Percentiles rank a stretch among this genome's conserved stretches.
These are phyloP conservation scores for Cytospora chrysosperma DNA, from an alignment of 2,329 filamentous ascomycete species.

Conservation along the genomic window DNA sequence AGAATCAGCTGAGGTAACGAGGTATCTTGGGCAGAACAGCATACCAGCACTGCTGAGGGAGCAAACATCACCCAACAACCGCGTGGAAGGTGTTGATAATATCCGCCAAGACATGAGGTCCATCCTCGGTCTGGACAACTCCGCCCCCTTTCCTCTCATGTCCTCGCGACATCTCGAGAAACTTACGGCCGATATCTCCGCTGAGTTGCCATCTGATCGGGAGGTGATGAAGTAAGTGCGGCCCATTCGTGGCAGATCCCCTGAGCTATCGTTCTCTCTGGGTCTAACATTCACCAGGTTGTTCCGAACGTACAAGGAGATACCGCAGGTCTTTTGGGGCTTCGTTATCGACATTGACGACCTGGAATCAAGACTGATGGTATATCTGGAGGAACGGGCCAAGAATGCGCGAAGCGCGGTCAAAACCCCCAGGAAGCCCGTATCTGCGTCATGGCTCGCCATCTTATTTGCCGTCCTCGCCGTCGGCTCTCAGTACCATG, in stretches of 20 bases:
- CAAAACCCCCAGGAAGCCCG: constrained; percentile 45
- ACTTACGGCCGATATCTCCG: constrained; percentile 59
- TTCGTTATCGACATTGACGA: constrained; percentile 67
- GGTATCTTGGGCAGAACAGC: constrained; percentile 66
- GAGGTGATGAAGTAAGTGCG: constrained; percentile 64
- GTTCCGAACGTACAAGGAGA: constrained; percentile 66
- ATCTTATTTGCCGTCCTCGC: constrained; percentile 65
- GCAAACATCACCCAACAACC: constrained; percentile 54
- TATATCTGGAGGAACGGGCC: constrained; percentile 63
- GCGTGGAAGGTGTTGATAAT: constrained; percentile 50
- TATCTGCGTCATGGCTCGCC: constrained; percentile 65
- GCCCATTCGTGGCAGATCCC: constrained; percentile 3
- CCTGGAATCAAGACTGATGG: constrained; percentile 62
- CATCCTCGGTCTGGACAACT: constrained; percentile 64
- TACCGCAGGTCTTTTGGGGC: constrained; percentile 67
- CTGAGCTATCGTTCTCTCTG: no score
- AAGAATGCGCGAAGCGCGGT: constrained; percentile 46
- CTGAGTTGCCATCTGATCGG: constrained; percentile 61
- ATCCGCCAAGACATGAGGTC: constrained; percentile 66
- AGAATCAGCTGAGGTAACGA: constrained; percentile 53
- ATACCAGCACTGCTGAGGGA: constrained; percentile 65
- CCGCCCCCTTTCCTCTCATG: constrained; percentile 67
- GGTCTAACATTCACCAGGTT: constrained; percentile 42
- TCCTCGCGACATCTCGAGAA: constrained; percentile 60
- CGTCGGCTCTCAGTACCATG: constrained; percentile 65